Evolutionary conservation across 352 stramenopile species (phyloP), one percentile per base, ranked within the genome.

Genomic region (Globisporangium alternatum): DNA sequence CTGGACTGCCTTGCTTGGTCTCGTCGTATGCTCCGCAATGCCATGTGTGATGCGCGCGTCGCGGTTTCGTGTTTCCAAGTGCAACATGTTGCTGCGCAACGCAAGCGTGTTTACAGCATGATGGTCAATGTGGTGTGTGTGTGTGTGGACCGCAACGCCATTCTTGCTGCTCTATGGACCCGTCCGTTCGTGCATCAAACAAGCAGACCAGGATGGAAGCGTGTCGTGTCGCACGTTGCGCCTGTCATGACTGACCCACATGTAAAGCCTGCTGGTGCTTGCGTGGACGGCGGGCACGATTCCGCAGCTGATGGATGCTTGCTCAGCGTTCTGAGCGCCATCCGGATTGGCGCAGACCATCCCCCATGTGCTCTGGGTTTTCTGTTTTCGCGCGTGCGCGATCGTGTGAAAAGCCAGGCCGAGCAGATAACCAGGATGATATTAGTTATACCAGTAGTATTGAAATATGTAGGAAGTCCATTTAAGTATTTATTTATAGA

Each of bases 261-360:
- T 56, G 52, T 44, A 58, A 58, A 41, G 31, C 31, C 19, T 44
- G 52, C 17, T 21, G 25, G 25, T 56, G 25, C 22, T 39, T 3
- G 49, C 17, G 22, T 19, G 49, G 25, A 28, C 25, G 49, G 22
- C 25, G 17, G 12, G 52, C 52, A 58, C 52, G 52, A n/a, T 58
- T 45, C 52, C 31, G 8, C 31, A 56, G 51, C 51, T 58, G 35
- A 58, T 45, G 52, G 49, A 5, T 30, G 6, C 35, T 41, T 41
- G 35, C 35, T 41, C 35, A 41, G 6, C 17, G 19, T 17, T n/a
- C 49, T 56, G 49, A 56, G 15, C 30, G 28, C 49, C 49, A 56
- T 56, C 49, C 49, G 19, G 49, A 12, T 15, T 15, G 35, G 35
- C 12, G 15, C 9, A 41, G 35, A 41, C 12, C 49, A 56, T 55